Evolutionary conservation across 345 rosid species (phyloP), one percentile per base, ranked within the genome.

Genomic region (Populus pruinosa): DNA sequence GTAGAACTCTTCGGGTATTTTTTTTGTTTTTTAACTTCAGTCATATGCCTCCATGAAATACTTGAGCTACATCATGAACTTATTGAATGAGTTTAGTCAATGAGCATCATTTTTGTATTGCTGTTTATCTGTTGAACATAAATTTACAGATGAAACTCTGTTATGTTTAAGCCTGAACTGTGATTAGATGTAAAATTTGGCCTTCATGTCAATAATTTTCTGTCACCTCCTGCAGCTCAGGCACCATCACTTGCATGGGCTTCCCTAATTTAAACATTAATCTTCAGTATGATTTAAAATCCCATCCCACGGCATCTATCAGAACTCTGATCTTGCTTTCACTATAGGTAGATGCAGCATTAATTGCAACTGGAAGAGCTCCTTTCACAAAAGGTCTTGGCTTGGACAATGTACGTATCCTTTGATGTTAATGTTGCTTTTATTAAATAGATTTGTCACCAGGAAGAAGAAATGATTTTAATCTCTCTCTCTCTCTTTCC

Each of bases 351-450:
- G 98, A 96, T 88, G 93, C 98, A 35, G 99, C 99, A 80, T 83
- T 96, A 49, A 96, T 96, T 87, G 99, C 99, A 41, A 96, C 99
- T 70, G 99, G 99, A 83, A 88, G 99, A 84, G 99, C 99, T 76
- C 99, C 99, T 74, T 96, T 92, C 86, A 96, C 99, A 17, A 89
- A 89, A 75, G 97, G 97, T 85, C 97, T 96, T 77, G 98, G 99
- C 82, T 86, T 96, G 88, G 99, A 92, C 83, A 92, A 88, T 84
- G 99, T 96, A 86, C 27, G 86, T 76, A 23, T 75, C 73, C 67
- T 33, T 81, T 74, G 50, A 70, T 29, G 70, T 73, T 71, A 43
- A 64, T 50, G 31, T 70, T 63, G 44, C 59, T 55, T 36, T 59
- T 18, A n/a, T 63, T 44, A 33, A 4, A 5, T 44, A 35, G 23